A percentile compares a stretch with the other conserved stretches of the same genome.
These are phyloP conservation scores for Emmonsiellopsis sp. DNA, from an alignment of 2,329 filamentous ascomycete species.

Conservation along the genomic window DNA sequence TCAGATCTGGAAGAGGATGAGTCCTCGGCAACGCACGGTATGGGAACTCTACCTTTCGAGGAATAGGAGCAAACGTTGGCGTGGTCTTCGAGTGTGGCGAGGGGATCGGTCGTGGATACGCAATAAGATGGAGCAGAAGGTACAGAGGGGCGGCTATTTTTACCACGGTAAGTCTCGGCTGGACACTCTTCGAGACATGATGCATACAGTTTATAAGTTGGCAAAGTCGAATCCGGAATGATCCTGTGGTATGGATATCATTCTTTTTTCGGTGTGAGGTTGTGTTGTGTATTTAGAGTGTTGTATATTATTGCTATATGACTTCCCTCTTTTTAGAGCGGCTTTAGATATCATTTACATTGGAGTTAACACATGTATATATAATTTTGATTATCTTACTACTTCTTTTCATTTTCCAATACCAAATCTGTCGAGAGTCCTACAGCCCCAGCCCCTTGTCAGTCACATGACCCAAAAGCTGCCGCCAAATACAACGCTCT, in stretches of 20 bases:
- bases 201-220: background rate
- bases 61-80: constrained; percentile 1
- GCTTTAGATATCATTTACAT: background rate
- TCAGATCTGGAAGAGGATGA: constrained; percentile 1
- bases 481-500: background rate
- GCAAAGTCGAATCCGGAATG: background rate
- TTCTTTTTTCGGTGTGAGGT: background rate
- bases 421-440: background rate
- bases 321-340: background rate
- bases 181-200: background rate
- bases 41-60: constrained; percentile 1
- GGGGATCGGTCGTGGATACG: background rate
- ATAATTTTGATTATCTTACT: background rate
- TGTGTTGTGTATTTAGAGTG: background rate
- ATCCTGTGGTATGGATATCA: background rate
- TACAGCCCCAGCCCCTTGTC: too few species aligned
- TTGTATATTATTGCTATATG: background rate
- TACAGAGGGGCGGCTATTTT: background rate
- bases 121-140: background rate
- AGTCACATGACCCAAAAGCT: background rate
- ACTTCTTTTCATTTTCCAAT: background rate
- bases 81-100: background rate
- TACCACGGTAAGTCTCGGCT: background rate
- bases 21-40: background rate
- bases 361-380: background rate